Evolutionary conservation across 768 basidiomycete genomes (phyloP).

Genomic region (Tylopilus sp.): DNA sequence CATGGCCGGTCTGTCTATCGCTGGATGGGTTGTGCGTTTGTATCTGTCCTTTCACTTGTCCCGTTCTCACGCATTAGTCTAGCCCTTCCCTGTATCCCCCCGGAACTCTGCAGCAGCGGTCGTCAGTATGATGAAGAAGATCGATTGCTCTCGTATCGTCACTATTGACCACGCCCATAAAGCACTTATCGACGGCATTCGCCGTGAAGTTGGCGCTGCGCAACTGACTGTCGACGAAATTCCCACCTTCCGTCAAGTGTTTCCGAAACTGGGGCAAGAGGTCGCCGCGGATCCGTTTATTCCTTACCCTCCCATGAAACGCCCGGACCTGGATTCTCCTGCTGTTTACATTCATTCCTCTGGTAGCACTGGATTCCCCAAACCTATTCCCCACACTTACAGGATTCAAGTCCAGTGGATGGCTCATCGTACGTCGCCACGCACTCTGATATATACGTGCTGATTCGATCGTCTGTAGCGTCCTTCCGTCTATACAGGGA

Average conservation of each 20-base stretch:
- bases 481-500: not conserved
- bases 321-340: conserved; percentile 9
- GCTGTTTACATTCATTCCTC: conserved; percentile 22
- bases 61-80: conserved; percentile 12
- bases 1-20: conserved; percentile 35
- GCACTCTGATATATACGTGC: not conserved
- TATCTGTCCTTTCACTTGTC: conserved; percentile 19
- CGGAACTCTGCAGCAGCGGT: conserved; percentile 43
- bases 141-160: conserved; percentile 16
- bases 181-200: conserved; percentile 7
- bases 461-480: conserved; percentile 5
- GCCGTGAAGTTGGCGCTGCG: not conserved
- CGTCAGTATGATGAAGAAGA: conserved; percentile 19
- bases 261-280: conserved; percentile 40
- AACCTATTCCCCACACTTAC: conserved; percentile 37
- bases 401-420: conserved; percentile 33
- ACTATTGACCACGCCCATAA: conserved; percentile 13
- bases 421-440: conserved; percentile 29
- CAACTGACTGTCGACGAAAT: conserved; percentile 23
- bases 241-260: conserved; percentile 35
- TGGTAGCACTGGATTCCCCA: conserved; percentile 47
- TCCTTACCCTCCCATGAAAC: conserved; percentile 1
- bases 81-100: conserved; percentile 36
- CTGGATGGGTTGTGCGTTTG: conserved; percentile 34
- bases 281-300: conserved; percentile 7